Conservation (phyloP, 108 stramenopile species). For the Pseudonitzschia multistriata region DNA sequence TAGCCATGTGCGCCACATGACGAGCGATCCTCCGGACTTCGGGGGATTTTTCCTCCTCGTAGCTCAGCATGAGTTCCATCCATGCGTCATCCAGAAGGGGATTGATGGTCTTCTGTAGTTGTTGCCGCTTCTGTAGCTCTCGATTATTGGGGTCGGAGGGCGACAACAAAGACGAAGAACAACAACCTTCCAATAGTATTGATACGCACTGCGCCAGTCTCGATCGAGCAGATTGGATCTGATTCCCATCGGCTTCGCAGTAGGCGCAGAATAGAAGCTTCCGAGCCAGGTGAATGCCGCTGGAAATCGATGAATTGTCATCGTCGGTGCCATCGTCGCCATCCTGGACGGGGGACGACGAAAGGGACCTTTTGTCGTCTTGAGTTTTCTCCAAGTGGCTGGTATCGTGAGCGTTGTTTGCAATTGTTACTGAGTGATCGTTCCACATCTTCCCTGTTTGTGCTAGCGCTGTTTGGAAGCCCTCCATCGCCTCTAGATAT, state of each 20-base stretch:
- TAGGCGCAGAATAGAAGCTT: slow-evolving; percentile 55
- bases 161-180: background rate
- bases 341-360: background rate
- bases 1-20: slow-evolving; percentile 53
- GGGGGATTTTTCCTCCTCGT: slow-evolving; percentile 35
- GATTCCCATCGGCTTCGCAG: slow-evolving; percentile 58
- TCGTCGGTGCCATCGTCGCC: background rate
- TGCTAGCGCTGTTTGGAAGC: slow-evolving; percentile 47
- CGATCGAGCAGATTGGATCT: slow-evolving; percentile 30
- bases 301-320: background rate
- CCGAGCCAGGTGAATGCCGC: slow-evolving; percentile 25
- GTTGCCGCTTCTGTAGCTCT: slow-evolving; percentile 6
- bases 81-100: slow-evolving; percentile 45
- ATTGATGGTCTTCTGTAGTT: background rate
- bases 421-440: background rate
- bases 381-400: background rate
- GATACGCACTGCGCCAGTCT: slow-evolving; percentile 47
- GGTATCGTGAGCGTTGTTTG: background rate
- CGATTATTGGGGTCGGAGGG: background rate
- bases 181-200: slow-evolving; percentile 25
- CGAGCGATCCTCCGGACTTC: slow-evolving; percentile 35
- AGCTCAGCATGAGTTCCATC: slow-evolving; percentile 63
- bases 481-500: slow-evolving; percentile 53
- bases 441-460: slow-evolving; percentile 13
- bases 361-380: background rate